A percentile compares a stretch with the other conserved stretches of the same genome.
These are phyloP conservation scores for Ulmus americana DNA, from an alignment of 331 rosid genomes.

Conservation along the genomic window DNA sequence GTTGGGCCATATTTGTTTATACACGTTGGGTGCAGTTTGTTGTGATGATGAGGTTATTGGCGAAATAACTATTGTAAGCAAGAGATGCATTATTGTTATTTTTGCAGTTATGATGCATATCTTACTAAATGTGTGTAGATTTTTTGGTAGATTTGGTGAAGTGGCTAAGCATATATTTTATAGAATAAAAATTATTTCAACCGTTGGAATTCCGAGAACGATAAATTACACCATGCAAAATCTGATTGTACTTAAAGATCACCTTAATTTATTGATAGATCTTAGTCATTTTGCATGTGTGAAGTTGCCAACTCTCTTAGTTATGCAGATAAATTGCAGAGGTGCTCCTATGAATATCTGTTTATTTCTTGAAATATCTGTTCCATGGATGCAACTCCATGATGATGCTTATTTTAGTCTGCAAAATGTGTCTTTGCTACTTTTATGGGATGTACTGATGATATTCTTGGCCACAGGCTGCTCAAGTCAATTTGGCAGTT, in stretches of 20 bases:
- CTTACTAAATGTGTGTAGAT: neutral
- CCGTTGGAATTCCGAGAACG: neutral
- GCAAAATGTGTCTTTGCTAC: neutral
- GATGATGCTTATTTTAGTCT: neutral
- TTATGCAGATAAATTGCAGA: neutral
- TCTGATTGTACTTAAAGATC: too few species aligned
- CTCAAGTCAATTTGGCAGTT: conserved; percentile 39
- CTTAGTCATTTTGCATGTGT: neutral
- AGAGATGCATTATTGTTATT: conserved; percentile 5
- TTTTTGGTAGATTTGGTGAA: neutral
- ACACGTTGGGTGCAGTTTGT: neutral
- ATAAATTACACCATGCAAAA: neutral
- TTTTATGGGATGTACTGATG: conserved; percentile 17
- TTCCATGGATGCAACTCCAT: too few species aligned
- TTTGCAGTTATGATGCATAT: neutral
- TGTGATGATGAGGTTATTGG: neutral
- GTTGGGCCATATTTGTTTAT: too few species aligned
- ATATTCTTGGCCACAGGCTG: conserved; percentile 46
- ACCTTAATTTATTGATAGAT: neutral
- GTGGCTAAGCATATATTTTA: neutral
- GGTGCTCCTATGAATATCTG: neutral
- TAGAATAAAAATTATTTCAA: neutral
- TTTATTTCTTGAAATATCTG: neutral
- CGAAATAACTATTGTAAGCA: neutral
- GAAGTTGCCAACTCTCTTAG: neutral